Conservation (phyloP, 208 protist genomes). For the Acanthamoeba pearcei region DNA sequence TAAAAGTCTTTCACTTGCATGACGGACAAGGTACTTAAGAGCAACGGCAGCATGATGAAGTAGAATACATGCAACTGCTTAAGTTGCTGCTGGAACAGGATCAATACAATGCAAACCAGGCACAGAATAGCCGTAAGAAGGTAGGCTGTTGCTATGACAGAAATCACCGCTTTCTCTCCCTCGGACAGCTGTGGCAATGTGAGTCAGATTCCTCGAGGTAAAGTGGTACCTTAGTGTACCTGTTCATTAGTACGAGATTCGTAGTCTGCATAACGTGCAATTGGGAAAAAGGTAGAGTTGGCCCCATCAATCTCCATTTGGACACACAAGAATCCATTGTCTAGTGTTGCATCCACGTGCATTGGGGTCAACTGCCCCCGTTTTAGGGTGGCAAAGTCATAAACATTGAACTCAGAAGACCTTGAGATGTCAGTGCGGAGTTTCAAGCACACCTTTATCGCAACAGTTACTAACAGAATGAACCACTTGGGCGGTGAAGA, state of each 20-base stretch:
- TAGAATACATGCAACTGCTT: background rate
- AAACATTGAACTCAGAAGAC: background rate
- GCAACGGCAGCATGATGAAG: background rate
- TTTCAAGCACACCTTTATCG: background rate
- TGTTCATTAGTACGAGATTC: background rate
- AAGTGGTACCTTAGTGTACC: background rate
- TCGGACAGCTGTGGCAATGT: background rate
- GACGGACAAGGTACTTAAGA: background rate
- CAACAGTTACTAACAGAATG: too few relatives aligned
- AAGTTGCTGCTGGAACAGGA: background rate
- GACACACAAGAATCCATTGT: background rate
- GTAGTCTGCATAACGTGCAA: background rate
- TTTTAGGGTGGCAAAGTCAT: background rate
- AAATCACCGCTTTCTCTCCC: background rate
- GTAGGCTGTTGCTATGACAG: background rate
- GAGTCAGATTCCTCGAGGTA: too few relatives aligned
- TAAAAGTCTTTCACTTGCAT: background rate
- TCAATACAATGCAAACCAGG: background rate
- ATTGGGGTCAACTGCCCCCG: background rate
- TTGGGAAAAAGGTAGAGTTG: background rate
- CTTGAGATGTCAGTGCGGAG: background rate
- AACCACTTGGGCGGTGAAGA: too few relatives aligned
- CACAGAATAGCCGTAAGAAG: background rate
- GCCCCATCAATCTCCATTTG: background rate
- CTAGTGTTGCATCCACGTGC: background rate